These are phyloP conservation scores for Mortierella polycephala DNA, from an alignment of 371 early-diverging fungal species.

Conservation along the genomic window DNA sequence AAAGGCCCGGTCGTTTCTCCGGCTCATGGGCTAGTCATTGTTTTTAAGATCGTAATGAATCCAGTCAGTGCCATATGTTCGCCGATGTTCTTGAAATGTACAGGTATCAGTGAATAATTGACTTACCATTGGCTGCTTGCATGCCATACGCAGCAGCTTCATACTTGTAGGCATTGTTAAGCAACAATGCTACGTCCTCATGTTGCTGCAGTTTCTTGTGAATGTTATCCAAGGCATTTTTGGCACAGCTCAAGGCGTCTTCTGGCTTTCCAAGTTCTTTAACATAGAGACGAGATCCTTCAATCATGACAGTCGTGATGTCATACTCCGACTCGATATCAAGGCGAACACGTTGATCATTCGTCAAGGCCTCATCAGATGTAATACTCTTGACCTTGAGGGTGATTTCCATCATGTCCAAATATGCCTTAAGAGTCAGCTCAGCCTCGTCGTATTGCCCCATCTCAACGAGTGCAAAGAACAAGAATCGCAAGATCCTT, in stretches of 20 bases:
- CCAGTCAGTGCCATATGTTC: neutral
- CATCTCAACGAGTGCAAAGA: conserved; percentile 62
- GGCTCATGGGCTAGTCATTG: conserved; percentile 68
- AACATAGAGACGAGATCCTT: conserved; percentile 61
- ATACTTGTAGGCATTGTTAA: conserved; percentile 61
- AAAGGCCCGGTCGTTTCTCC: conserved; percentile 71
- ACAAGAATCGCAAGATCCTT: conserved; percentile 72
- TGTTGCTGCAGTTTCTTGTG: conserved; percentile 43
- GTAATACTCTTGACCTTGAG: conserved; percentile 26
- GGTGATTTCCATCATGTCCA: conserved; percentile 61
- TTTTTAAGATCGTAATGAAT: neutral
- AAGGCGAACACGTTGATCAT: conserved; percentile 37
- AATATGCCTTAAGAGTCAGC: conserved; percentile 72
- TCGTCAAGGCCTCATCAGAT: conserved; percentile 20
- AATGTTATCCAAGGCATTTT: conserved; percentile 55
- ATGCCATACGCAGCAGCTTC: conserved; percentile 75
- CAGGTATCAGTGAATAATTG: neutral
- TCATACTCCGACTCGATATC: conserved; percentile 51
- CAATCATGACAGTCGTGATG: conserved; percentile 58
- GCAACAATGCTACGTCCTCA: conserved; percentile 27
- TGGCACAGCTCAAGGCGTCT: conserved; percentile 64
- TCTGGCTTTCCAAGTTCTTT: conserved; percentile 58
- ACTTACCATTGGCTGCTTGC: conserved; percentile 68
- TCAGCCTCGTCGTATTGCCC: conserved; percentile 84
- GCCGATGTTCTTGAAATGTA: too few relatives aligned